Percentiles rank a stretch among this genome's conserved stretches.
These are phyloP conservation scores for Verticillium isaacii DNA, from an alignment of 2,329 filamentous ascomycete genomes.

Conservation along the genomic window DNA sequence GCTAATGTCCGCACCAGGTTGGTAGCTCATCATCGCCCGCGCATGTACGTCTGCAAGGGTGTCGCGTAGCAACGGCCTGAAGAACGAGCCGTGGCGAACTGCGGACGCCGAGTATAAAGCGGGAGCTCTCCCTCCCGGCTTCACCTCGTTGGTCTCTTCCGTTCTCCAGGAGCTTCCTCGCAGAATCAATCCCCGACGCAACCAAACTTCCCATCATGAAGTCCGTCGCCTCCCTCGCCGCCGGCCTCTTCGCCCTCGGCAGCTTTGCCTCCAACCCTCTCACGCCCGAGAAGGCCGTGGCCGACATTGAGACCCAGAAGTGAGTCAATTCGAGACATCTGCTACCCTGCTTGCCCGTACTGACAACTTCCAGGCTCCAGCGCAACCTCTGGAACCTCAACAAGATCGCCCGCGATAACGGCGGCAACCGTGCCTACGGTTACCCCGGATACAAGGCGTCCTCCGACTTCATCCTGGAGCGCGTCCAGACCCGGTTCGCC, in stretches of 20 bases:
- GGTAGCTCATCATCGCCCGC: neutral
- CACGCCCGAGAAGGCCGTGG: constrained; percentile 32
- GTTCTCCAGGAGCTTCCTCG: neutral
- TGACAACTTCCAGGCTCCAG: constrained; percentile 35
- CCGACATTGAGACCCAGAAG: constrained; percentile 32
- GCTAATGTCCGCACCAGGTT: neutral
- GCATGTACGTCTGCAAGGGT: neutral
- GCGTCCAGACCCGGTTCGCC: constrained; percentile 30
- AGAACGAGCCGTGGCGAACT: neutral
- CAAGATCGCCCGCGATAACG: constrained; percentile 48
- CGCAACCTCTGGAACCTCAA: constrained; percentile 50
- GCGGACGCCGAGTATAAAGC: neutral
- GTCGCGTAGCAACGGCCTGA: neutral
- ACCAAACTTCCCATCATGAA: constrained; percentile 9
- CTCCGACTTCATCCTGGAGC: constrained; percentile 49
- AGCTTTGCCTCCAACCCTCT: constrained; percentile 21
- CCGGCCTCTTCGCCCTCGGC: constrained; percentile 10
- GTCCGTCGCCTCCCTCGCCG: constrained; percentile 10
- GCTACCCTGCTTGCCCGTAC: too few relatives aligned
- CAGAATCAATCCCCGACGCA: neutral
- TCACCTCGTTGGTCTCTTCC: neutral
- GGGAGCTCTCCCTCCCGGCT: neutral
- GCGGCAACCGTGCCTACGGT: constrained; percentile 57
- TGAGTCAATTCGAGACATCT: constrained; percentile 15
- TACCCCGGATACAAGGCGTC: constrained; percentile 55